Evolutionary conservation across 768 basidiomycete genomes (phyloP), one percentile per base, ranked within the genome.

Genomic region (Aureoboletus auriporus): DNA sequence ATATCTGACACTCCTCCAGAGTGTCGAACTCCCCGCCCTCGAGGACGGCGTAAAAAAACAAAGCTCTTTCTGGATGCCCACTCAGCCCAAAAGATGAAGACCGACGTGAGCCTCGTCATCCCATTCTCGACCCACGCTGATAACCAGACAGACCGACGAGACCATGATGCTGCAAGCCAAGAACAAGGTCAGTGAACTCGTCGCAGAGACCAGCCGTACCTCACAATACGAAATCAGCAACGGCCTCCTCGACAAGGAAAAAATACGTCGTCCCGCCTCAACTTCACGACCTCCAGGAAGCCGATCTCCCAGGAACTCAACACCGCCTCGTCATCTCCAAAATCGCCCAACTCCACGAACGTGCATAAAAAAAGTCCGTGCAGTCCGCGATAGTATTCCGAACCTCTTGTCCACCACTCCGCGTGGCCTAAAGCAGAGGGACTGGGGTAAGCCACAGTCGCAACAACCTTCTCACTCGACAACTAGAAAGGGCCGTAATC

Each of bases 221-320:
- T 86, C 86, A 5, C 82, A 85, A 64, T 86, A 89, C 40, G 83
- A 85, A 4, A 84, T 87, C 2, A 82, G 80, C 52, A 83, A 66
- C 49, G 86, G 85, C n/a, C 75, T 82, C 34, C 79, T 82, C 45
- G 86, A 89, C 69, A 85, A 87, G 61, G 88, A 92, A 69, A 84
- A 86, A 77, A n/a, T 89, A 90, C 64, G 78, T 90, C 53, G 91
- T 96, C 37, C 93, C 93, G 23, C 89, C 91, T n/a, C 96, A 99
- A 70, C 78, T 98, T 16, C 91, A 92, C 69, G 96, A 98, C 69
- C 77, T 99, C 37, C 89, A 93, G 63, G 93, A 96, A 71, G 90
- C 93, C 44, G 96, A 99, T 63, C 79, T 99, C 37, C 95, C 96
- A 20, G 96, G 98, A 71, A 90, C 90, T 0, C 74, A 82, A 59